Evolutionary conservation across 495 filamentous ascomycete genomes (phyloP), one percentile per base, ranked within the genome.

Genomic region (Tuber umbilicatum): DNA sequence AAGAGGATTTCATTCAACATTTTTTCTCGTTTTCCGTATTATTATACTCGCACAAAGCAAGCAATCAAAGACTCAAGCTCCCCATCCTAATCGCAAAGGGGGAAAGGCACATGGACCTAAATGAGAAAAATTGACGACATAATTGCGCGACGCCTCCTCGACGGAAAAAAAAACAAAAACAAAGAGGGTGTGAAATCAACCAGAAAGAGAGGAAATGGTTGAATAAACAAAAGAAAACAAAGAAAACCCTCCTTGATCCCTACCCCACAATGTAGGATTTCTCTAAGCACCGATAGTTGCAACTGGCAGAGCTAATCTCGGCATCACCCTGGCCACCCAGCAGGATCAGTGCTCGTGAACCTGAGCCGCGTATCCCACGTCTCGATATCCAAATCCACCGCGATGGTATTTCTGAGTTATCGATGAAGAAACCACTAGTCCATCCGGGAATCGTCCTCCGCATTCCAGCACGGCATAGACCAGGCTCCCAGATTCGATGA

Each of bases 221-320:
- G 14, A 35, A 17, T 60, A 14, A 35, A 64, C 31, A 68, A 78
- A 78, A 78, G 71, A 73, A 55, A 70, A 47, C 40, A 69, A 72
- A 78, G n/a, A 71, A 71, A 79, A 72, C 6, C 10, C n/a, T 69
- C 75, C 75, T 76, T 78, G 75, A 78, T 74, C 77, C 77, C 69
- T 78, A 71, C 72, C 37, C 70, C 55, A 74, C 68, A 70, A 69
- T 17, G 55, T 35, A 35, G 27, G 68, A 70, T 64, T 67, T 69
- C 77, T 69, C 68, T 47, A 9, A 73, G 50, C 47, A 72, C 69
- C 38, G 60, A 70, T 78, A 75, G 71, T 78, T 77, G 75, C 74
- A 68, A 69, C 72, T 70, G 71, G 71, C 50, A 27, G n/a, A 31
- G 50, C 3, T 60, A 60, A 35, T 64, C 55, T 31, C 27, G 55